These are phyloP conservation scores for Sesbania bispinosa DNA, from an alignment of 306 rosid genomes.

Conservation along the genomic window DNA sequence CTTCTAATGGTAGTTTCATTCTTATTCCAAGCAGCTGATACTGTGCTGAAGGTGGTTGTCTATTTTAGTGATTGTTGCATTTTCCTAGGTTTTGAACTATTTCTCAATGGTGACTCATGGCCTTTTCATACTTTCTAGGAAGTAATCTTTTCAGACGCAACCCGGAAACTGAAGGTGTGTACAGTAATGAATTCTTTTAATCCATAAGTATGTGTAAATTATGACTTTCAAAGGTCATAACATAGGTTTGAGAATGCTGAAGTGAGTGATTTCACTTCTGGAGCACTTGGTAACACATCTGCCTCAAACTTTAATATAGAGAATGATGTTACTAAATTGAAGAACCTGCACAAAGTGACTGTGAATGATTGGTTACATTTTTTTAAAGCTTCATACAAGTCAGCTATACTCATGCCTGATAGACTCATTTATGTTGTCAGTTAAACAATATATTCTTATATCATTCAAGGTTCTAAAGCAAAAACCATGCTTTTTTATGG, in stretches of 20 bases:
- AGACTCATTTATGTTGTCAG: slow-evolving; percentile 3
- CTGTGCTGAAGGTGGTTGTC: slow-evolving; percentile 73
- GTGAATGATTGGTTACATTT: not conserved
- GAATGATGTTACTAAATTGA: not conserved
- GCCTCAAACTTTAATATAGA: not conserved
- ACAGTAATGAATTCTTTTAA: not conserved
- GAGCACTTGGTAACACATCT: not conserved
- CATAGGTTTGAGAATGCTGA: not conserved
- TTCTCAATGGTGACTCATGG: slow-evolving; percentile 27
- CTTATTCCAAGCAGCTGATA: slow-evolving; percentile 90
- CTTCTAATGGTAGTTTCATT: slow-evolving; percentile 77
- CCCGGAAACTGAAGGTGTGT: slow-evolving; percentile 60
- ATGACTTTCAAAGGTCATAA: not conserved
- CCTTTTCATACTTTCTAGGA: slow-evolving; percentile 55
- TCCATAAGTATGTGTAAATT: slow-evolving; percentile 9
- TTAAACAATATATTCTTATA: slow-evolving; percentile 4
- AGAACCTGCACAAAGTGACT: not conserved
- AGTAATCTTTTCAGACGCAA: slow-evolving; percentile 65
- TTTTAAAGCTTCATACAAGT: not conserved
- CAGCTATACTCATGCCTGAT: not conserved
- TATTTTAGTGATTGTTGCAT: slow-evolving; percentile 21
- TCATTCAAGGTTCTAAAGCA: slow-evolving; percentile 1
- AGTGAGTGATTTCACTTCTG: not conserved
- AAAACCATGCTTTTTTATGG: not conserved
- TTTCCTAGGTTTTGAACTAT: slow-evolving; percentile 24